These are phyloP conservation scores for Heliamphora pulchella DNA, from an alignment of 179 eudicot species.

Conservation along the genomic window DNA sequence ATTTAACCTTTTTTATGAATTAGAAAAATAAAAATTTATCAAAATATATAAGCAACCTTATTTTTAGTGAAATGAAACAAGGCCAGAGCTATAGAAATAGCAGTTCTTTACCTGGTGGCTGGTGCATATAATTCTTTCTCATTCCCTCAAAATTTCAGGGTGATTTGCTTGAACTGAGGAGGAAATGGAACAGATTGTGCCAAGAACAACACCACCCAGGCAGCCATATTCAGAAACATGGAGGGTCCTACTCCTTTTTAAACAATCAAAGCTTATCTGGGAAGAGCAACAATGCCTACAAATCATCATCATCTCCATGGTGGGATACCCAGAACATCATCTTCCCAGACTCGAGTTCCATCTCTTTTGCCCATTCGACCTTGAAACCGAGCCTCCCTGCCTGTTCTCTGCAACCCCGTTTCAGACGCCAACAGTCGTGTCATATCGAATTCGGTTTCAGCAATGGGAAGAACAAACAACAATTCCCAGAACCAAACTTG, in stretches of 20 bases:
- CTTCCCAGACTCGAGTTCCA: constrained; percentile 25
- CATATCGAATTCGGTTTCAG: constrained; percentile 46
- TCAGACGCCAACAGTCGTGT: constrained; percentile 55
- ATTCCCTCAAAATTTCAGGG: constrained; percentile 26
- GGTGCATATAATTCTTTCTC: not conserved
- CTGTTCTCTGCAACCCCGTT: constrained; percentile 30
- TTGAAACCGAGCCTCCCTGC: constrained; percentile 23
- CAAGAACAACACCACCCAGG: constrained; percentile 34
- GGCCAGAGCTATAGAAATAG: too few relatives aligned
- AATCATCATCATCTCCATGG: constrained; percentile 23
- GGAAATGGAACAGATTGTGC: constrained; percentile 46
- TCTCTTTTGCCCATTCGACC: constrained; percentile 28
- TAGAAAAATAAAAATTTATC: too few relatives aligned
- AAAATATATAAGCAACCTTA: too few relatives aligned
- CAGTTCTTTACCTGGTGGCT: too few relatives aligned
- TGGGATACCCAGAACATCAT: constrained; percentile 28
- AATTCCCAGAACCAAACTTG: constrained; percentile 29
- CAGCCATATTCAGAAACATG: constrained; percentile 20
- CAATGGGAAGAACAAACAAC: constrained; percentile 21
- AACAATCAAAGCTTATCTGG: constrained; percentile 19
- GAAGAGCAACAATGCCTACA: constrained; percentile 16
- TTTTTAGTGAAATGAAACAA: too few relatives aligned
- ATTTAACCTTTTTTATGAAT: too few relatives aligned
- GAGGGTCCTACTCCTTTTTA: constrained; percentile 13
- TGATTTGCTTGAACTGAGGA: constrained; percentile 35